Evolutionary conservation across 1,284 basidiomycete genomes (phyloP).

Genomic region (Fereydounia khargensis): DNA sequence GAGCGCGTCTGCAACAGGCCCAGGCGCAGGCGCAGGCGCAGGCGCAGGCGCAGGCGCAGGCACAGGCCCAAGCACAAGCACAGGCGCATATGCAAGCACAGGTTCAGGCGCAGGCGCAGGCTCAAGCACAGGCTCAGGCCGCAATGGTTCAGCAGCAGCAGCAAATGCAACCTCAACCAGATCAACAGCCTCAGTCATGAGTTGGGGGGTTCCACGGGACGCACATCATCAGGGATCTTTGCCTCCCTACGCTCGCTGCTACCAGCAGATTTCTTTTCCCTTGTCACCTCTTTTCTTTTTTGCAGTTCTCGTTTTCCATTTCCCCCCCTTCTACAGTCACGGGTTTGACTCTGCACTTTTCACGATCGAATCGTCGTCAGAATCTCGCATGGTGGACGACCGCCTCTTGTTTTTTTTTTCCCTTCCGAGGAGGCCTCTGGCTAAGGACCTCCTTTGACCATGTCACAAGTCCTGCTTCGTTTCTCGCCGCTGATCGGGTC

Average conservation of each 20-base stretch:
- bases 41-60: conserved; percentile 3
- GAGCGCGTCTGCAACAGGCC: conserved; percentile 8
- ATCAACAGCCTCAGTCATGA: neutral
- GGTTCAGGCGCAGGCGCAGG: neutral
- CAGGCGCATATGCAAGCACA: conserved; percentile 1
- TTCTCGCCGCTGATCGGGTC: no score
- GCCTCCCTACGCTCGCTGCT: no score
- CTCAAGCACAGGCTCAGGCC: neutral
- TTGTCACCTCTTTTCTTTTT: conserved; percentile 4
- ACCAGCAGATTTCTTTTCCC: neutral
- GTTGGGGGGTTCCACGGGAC: neutral
- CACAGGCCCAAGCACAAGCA: neutral
- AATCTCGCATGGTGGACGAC: no score
- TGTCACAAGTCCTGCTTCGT: no score
- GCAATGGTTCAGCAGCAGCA: conserved; percentile 1
- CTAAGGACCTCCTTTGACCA: no score
- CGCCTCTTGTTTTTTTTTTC: no score
- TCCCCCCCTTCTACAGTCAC: conserved; percentile 2
- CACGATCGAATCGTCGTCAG: no score
- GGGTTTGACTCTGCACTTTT: no score
- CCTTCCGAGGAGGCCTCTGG: no score
- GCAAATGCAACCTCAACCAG: neutral
- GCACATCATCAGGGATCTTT: neutral
- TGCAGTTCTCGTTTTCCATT: neutral
- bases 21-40: conserved; percentile 2